A percentile compares a stretch with the other conserved stretches of the same genome.
phyloP scores from a whole-genome alignment of 192 early-diverging fungal species.

The Thamnidium elegans region DNA sequence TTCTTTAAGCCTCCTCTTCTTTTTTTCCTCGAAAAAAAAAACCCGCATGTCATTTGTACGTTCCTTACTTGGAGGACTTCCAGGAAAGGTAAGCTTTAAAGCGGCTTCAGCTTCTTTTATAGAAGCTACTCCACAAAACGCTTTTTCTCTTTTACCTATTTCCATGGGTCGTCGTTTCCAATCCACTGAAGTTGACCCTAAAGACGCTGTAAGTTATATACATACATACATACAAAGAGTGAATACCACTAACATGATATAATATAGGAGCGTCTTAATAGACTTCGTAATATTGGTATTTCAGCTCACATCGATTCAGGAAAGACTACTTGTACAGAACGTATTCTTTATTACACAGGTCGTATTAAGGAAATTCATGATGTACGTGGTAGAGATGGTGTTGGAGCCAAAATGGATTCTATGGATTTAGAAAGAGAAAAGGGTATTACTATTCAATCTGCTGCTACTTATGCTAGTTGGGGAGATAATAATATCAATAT shows the following conservation, averaged over 20 bases:
- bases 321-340: constrained; percentile 84
- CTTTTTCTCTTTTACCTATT: constrained; percentile 27
- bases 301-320: constrained; percentile 88
- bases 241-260: neutral
- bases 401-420: constrained; percentile 99
- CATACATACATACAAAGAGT: neutral
- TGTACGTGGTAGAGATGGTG: constrained; percentile 81
- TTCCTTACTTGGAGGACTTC: constrained; percentile 28
- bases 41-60: constrained; percentile 32
- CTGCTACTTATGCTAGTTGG: constrained; percentile 85
- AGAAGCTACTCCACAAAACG: constrained; percentile 19
- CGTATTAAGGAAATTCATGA: constrained; percentile 89
- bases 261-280: constrained; percentile 52
- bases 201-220: constrained; percentile 24
- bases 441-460: constrained; percentile 87
- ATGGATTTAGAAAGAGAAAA: constrained; percentile 98
- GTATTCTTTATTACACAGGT: constrained; percentile 81
- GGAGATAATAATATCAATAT: constrained; percentile 78
- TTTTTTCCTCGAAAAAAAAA: no score
- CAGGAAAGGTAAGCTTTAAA: constrained; percentile 18
- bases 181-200: constrained; percentile 21
- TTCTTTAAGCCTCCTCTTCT: no score
- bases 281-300: constrained; percentile 84
- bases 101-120: constrained; percentile 11
- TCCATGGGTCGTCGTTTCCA: constrained; percentile 25